phyloP scores from a whole-genome alignment of 129 eudicot species.

The Kitagawia praeruptora region DNA sequence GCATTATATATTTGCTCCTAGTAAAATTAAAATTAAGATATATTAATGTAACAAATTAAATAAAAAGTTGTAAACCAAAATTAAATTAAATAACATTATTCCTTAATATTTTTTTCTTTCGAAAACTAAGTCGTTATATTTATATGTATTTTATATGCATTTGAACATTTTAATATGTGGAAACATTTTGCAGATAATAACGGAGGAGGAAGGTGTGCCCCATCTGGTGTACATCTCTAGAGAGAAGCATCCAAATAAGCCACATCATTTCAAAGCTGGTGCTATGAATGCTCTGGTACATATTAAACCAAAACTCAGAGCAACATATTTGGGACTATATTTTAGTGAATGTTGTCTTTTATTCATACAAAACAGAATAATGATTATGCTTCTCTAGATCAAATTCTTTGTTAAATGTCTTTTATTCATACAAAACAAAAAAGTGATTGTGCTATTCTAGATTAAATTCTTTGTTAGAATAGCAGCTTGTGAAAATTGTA shows the following conservation, averaged over 20 bases:
- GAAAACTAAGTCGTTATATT: no score
- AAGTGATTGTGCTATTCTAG: neutral
- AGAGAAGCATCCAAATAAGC: conserved; percentile 54
- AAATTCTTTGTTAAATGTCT: neutral
- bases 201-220: conserved; percentile 44
- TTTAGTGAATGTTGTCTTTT: neutral
- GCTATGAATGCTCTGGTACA: conserved; percentile 68
- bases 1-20: neutral
- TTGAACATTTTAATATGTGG: neutral
- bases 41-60: no score
- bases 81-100: no score
- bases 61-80: no score
- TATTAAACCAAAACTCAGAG: neutral
- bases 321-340: neutral
- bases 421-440: neutral
- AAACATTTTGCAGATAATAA: conserved; percentile 25
- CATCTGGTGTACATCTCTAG: conserved; percentile 59
- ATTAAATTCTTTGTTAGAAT: neutral
- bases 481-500: neutral
- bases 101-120: no score
- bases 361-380: neutral
- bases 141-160: neutral
- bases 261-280: conserved; percentile 73
- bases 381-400: neutral
- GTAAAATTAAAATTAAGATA: no score